Evolutionary conservation across 306 rosid species (phyloP).

Genomic region (Elaeagnus macrophylla): DNA sequence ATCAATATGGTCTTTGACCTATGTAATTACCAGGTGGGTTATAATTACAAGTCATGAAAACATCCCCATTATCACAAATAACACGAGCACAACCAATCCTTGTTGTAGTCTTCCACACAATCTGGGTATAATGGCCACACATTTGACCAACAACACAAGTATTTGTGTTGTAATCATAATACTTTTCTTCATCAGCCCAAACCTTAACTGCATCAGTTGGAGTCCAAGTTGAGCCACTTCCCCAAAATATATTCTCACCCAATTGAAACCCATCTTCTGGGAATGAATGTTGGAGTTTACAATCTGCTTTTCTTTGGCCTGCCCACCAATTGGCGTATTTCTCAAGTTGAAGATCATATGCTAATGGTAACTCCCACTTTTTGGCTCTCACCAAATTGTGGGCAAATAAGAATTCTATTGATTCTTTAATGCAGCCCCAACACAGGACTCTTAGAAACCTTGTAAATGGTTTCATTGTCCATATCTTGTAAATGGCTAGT

Average conservation of each 20-base stretch:
- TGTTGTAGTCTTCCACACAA: conserved; percentile 64
- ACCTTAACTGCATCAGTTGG: conserved; percentile 57
- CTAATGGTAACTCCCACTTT: conserved; percentile 54
- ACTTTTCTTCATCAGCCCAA: conserved; percentile 67
- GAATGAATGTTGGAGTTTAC: conserved; percentile 65
- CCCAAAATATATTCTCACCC: conserved; percentile 84
- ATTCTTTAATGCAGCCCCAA: conserved; percentile 69
- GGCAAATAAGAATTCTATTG: conserved; percentile 54
- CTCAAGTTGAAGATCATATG: conserved; percentile 65
- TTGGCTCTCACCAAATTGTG: conserved; percentile 63
- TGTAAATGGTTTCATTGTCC: conserved; percentile 54
- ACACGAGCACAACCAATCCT: conserved; percentile 71
- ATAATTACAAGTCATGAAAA: conserved; percentile 82
- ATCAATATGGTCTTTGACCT: conserved; percentile 69
- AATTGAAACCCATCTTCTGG: conserved; percentile 64
- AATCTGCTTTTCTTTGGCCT: conserved; percentile 47
- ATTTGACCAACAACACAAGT: conserved; percentile 50
- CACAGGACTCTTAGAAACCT: conserved; percentile 66
- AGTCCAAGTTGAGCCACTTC: conserved; percentile 63
- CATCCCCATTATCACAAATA: conserved; percentile 66
- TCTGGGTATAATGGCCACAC: conserved; percentile 89
- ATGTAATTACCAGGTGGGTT: conserved; percentile 69
- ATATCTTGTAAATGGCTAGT: conserved; percentile 17
- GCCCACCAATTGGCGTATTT: conserved; percentile 82
- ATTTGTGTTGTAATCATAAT: conserved; percentile 48